Evolutionary conservation across 2,329 filamentous ascomycete species (phyloP), one percentile per base, ranked within the genome.

Genomic region (Claviceps monticola): DNA sequence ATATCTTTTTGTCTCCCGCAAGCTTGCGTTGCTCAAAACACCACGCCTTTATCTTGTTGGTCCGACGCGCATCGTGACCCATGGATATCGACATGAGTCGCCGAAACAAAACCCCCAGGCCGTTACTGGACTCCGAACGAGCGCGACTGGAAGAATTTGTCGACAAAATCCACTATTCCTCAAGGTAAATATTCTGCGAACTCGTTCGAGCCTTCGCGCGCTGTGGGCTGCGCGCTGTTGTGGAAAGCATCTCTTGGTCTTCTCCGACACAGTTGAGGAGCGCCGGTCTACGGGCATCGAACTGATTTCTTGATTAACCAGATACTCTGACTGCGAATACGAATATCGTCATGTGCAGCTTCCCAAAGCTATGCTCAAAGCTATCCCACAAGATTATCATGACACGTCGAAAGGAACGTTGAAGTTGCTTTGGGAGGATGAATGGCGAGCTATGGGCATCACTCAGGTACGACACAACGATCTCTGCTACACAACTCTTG

Each of bases 261-360:
- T 26, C 37, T 26, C 19, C 5, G 26, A 19, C 4, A 37, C 7
- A 7, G 38, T 37, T 14, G 14, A 43, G 39, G 14, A 14, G 17
- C n/a, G n/a, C 11, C 45, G 37, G 38, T 51, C 34, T 34, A 39
- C 13, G 42, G 47, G 53, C 56, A 39, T 29, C 14, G 13, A 54
- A 49, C 47, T 48, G 38, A 42, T 45, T 39, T 54, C 2, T 39
- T 46, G 0, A 5, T 37, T 8, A 13, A 34, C 51, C 17, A 97
- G 93, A 68, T 98, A 98, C 68, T 90, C 84, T 29, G 93, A 98
- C 64, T 83, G 80, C 70, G 81, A 93, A 68, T 95, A 83, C 69
- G 93, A 98, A 71, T 98, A 98, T 72, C 87, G 93, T 58, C 93
- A 98, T 69, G 93, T 98, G 53, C 90, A 96, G 69, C 81, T 98